phyloP scores from a whole-genome alignment of 176 grass and related monocot species.

The Thalia dealbata region DNA sequence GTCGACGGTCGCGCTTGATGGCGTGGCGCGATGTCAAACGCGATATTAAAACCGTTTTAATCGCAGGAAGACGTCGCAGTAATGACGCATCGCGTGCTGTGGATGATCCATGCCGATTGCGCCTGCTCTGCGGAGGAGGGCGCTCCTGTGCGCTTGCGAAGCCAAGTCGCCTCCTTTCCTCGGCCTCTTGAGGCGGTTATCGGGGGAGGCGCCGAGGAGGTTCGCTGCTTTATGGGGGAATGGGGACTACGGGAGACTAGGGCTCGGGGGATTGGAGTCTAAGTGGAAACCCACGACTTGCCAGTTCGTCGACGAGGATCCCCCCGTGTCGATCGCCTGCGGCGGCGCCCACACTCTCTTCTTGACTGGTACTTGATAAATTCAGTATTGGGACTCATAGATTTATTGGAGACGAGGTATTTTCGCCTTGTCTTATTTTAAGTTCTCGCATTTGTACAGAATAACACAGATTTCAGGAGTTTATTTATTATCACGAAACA shows the following conservation, averaged over 20 bases:
- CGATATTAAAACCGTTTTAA: neutral
- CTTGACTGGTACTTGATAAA: constrained; percentile 37
- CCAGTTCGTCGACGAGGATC: constrained; percentile 59
- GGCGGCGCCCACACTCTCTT: constrained; percentile 92
- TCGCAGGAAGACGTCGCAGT: neutral
- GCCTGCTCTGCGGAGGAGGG: constrained; percentile 43
- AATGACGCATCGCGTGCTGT: neutral
- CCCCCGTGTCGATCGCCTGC: constrained; percentile 52
- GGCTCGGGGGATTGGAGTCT: constrained; percentile 67
- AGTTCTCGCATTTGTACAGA: neutral
- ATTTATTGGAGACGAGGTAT: too few relatives aligned
- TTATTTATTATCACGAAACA: neutral
- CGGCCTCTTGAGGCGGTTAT: constrained; percentile 12
- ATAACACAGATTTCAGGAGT: neutral
- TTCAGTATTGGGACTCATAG: neutral
- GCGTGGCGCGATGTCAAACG: neutral
- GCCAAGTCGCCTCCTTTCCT: neutral
- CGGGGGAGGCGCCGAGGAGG: constrained; percentile 26
- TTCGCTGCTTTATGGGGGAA: constrained; percentile 86
- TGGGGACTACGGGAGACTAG: constrained; percentile 76
- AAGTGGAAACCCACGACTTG: constrained; percentile 62
- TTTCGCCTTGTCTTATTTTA: neutral
- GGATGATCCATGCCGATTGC: neutral
- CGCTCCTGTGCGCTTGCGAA: constrained; percentile 8
- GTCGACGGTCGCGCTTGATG: neutral